phyloP scores from a whole-genome alignment of 2,329 filamentous ascomycete genomes.

The Xylariaceae sp. region DNA sequence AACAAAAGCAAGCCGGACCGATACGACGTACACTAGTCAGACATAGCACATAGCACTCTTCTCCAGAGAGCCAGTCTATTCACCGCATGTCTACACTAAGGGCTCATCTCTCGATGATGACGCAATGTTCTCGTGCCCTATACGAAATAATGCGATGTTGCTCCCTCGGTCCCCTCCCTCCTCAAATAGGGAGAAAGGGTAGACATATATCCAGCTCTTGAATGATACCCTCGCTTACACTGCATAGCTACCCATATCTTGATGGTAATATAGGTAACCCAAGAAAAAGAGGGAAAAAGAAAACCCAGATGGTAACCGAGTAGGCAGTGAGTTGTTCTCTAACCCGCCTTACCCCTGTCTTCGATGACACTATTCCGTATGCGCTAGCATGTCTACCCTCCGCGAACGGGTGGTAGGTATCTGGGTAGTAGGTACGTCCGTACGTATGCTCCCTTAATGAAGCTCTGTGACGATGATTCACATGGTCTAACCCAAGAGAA shows the following conservation, averaged over 20 bases:
- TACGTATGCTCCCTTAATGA: background rate
- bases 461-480: background rate
- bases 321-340: constrained; percentile 1
- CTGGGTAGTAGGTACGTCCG: too few species aligned
- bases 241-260: background rate
- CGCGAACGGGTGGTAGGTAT: background rate
- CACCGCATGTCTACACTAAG: background rate
- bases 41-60: background rate
- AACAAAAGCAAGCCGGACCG: constrained; percentile 14
- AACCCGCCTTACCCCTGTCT: background rate
- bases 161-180: background rate
- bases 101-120: constrained; percentile 12
- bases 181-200: background rate
- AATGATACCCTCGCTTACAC: background rate
- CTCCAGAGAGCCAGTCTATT: background rate
- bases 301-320: background rate
- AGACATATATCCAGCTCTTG: background rate
- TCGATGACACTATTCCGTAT: background rate
- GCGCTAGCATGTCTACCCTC: background rate
- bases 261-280: background rate
- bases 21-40: constrained; percentile 9
- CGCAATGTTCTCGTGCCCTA: constrained; percentile 14
- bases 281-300: background rate
- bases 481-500: constrained; percentile 2
- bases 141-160: constrained; percentile 5